Evolutionary conservation across 495 filamentous ascomycete genomes (phyloP).

Genomic region (Chaetomium cochliodes): DNA sequence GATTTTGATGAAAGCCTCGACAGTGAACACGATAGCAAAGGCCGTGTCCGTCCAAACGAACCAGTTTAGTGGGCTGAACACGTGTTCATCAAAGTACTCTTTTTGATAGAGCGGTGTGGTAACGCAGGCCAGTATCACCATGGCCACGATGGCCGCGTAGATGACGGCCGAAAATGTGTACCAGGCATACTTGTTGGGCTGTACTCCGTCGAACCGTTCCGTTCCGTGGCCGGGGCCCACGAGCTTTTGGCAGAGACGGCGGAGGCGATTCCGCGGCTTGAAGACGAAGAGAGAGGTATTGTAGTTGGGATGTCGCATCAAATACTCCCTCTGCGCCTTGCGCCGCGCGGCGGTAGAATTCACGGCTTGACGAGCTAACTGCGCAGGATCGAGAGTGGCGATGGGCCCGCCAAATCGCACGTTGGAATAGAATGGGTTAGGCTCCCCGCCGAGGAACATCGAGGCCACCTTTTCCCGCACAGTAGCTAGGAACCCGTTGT

Average conservation of each 20-base stretch:
- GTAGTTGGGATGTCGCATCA: slow-evolving; percentile 82
- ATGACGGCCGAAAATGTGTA: slow-evolving; percentile 91
- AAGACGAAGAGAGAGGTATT: slow-evolving; percentile 93
- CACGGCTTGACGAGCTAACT: slow-evolving; percentile 86
- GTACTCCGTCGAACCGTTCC: slow-evolving; percentile 80
- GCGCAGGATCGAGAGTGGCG: slow-evolving; percentile 75
- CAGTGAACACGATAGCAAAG: slow-evolving; percentile 82
- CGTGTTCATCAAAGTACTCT: slow-evolving; percentile 65
- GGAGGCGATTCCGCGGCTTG: slow-evolving; percentile 67
- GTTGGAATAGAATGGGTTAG: slow-evolving; percentile 93
- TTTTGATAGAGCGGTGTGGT: slow-evolving; percentile 93
- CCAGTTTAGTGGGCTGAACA: slow-evolving; percentile 65
- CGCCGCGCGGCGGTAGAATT: slow-evolving; percentile 78
- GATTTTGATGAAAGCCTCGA: slow-evolving; percentile 89
- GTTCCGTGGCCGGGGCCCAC: slow-evolving; percentile 88
- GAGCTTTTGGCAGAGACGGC: slow-evolving; percentile 80
- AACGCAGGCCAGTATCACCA: slow-evolving; percentile 93
- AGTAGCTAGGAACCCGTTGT: slow-evolving; percentile 55
- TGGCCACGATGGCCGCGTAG: slow-evolving; percentile 90
- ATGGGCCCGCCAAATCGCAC: slow-evolving; percentile 68
- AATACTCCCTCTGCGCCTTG: slow-evolving; percentile 83
- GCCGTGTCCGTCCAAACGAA: slow-evolving; percentile 89
- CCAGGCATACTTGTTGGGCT: slow-evolving; percentile 84
- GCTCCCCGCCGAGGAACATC: slow-evolving; percentile 62
- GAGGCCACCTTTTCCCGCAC: slow-evolving; percentile 57